Evolutionary conservation across 306 rosid species (phyloP).

Genomic region (Dryas drummondii): DNA sequence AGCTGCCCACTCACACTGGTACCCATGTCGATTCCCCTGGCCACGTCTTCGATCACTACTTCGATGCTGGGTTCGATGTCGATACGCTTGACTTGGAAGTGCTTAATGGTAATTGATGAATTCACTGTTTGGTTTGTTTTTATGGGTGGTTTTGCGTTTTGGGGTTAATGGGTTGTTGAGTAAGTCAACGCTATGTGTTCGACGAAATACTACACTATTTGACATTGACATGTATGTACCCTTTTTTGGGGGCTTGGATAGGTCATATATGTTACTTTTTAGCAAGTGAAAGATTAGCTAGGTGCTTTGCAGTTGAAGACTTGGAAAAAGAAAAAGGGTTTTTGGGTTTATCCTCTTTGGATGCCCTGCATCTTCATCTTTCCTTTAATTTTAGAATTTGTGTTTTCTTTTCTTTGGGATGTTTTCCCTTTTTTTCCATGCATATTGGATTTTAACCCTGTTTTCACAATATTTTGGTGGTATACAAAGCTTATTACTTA

Average conservation of each 20-base stretch:
- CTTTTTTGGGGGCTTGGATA: neutral
- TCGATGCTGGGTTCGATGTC: slow-evolving; percentile 81
- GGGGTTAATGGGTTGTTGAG: neutral
- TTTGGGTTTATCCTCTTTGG: neutral
- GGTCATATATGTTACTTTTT: too few relatives aligned
- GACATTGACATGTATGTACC: too few relatives aligned
- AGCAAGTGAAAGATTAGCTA: neutral
- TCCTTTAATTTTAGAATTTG: neutral
- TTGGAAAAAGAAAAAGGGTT: neutral
- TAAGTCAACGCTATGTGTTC: neutral
- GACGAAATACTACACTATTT: neutral
- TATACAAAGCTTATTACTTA: neutral
- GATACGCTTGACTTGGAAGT: slow-evolving; percentile 69
- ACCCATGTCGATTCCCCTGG: slow-evolving; percentile 88
- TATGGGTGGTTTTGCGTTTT: neutral
- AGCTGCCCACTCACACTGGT: slow-evolving; percentile 74
- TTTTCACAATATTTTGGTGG: neutral
- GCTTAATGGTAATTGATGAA: slow-evolving; percentile 55
- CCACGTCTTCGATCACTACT: slow-evolving; percentile 74
- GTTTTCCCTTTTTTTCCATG: neutral
- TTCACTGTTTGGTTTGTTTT: neutral
- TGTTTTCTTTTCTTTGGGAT: neutral
- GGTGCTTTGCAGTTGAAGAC: neutral
- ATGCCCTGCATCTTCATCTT: neutral
- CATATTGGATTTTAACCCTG: neutral